Conservation (phyloP, 345 rosid species). For the Hibiscus mutabilis region DNA sequence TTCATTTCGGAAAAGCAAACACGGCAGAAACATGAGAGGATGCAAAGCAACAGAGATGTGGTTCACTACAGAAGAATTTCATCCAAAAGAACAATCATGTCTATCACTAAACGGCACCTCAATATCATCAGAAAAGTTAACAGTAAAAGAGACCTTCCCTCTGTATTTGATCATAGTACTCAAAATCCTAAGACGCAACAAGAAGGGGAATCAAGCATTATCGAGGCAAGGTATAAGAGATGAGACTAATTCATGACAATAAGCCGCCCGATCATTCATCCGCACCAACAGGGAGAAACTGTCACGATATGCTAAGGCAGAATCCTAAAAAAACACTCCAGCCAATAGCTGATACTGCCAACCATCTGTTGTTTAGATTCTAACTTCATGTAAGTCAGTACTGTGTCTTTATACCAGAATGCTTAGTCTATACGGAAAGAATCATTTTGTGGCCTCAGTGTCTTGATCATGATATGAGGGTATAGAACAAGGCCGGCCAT, state of each 20-base stretch:
- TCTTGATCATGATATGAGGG: constrained; percentile 68
- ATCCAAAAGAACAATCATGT: no score
- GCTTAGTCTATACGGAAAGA: constrained; percentile 65
- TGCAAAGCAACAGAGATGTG: no score
- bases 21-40: no score
- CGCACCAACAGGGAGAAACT: constrained; percentile 6
- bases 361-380: constrained; percentile 9
- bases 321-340: background rate
- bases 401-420: constrained; percentile 20
- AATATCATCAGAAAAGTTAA: background rate
- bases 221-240: background rate
- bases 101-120: no score
- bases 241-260: constrained; percentile 12
- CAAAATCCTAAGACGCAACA: constrained; percentile 7
- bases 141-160: background rate
- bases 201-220: background rate
- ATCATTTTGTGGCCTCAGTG: constrained; percentile 58
- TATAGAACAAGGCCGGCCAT: constrained; percentile 79
- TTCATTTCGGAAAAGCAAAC: no score
- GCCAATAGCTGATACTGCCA: constrained; percentile 9
- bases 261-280: constrained; percentile 3
- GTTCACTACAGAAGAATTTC: no score
- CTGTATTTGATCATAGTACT: background rate
- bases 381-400: constrained; percentile 24
- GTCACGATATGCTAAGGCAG: background rate